These are phyloP conservation scores for Hygrocybe coccinea DNA, from an alignment of 768 basidiomycete species.

Conservation along the genomic window DNA sequence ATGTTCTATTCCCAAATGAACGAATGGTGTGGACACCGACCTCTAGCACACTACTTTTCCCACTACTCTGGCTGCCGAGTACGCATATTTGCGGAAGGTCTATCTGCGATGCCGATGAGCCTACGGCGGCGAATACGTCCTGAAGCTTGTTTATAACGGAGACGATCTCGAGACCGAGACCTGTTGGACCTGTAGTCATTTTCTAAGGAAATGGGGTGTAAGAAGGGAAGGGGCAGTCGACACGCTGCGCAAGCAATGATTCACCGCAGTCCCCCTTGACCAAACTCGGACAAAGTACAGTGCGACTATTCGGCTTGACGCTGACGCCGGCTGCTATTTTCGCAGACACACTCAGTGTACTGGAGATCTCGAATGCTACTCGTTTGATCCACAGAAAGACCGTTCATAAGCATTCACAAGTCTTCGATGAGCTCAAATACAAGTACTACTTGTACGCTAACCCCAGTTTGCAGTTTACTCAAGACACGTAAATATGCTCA, in stretches of 20 bases:
- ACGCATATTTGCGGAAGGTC: slow-evolving; percentile 92
- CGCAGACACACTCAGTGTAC: too few species aligned
- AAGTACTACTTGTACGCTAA: too few species aligned
- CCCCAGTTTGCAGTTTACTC: too few species aligned
- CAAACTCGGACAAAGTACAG: background rate
- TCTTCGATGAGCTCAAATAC: too few species aligned
- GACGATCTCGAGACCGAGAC: slow-evolving; percentile 80
- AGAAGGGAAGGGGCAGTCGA: background rate
- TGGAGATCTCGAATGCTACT: too few species aligned
- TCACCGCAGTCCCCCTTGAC: background rate
- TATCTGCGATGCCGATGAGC: slow-evolving; percentile 70
- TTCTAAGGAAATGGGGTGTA: background rate
- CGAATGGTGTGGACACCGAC: slow-evolving; percentile 35
- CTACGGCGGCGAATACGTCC: slow-evolving; percentile 84
- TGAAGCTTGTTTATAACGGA: slow-evolving; percentile 82
- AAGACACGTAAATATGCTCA: too few species aligned
- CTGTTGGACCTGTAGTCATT: slow-evolving; percentile 33
- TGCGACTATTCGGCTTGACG: background rate
- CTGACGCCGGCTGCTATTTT: too few species aligned
- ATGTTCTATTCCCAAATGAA: background rate
- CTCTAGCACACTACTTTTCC: slow-evolving; percentile 91
- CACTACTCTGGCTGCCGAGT: slow-evolving; percentile 86
- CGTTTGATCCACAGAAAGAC: too few species aligned
- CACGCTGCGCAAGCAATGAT: background rate
- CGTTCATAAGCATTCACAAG: too few species aligned